Conservation (phyloP, 306 rosid genomes). For the Hippophae gyantsensis region DNA sequence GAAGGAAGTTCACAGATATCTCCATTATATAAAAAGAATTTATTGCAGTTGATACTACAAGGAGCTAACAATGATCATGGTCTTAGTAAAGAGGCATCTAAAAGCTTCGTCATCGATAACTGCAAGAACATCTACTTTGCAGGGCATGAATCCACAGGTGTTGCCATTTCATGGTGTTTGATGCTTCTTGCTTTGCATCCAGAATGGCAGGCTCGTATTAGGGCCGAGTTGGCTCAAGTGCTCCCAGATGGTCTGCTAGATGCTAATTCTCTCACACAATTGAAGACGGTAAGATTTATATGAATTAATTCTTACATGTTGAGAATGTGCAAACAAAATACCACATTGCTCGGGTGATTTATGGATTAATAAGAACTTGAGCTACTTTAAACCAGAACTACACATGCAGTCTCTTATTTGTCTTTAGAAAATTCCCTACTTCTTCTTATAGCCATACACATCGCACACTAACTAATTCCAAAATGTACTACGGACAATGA, state of each 20-base stretch:
- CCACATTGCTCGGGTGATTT: too few relatives aligned
- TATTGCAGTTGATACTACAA: conserved; percentile 60
- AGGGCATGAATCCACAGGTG: conserved; percentile 82
- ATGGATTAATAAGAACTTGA: too few relatives aligned
- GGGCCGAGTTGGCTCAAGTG: conserved; percentile 49
- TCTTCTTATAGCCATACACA: too few relatives aligned
- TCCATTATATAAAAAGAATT: conserved; percentile 42
- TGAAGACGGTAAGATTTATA: conserved; percentile 37
- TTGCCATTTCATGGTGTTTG: conserved; percentile 76
- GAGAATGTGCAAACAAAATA: too few relatives aligned
- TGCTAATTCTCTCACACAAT: conserved; percentile 35
- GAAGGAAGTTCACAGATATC: conserved; percentile 22
- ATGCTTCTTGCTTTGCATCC: conserved; percentile 82
- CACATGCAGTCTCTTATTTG: too few relatives aligned
- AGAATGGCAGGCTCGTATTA: conserved; percentile 62
- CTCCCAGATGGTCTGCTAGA: conserved; percentile 49
- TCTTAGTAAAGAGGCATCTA: conserved; percentile 43
- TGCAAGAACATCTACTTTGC: conserved; percentile 93
- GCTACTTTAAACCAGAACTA: too few relatives aligned
- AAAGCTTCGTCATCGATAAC: conserved; percentile 69
- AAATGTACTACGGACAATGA: too few relatives aligned
- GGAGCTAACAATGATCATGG: conserved; percentile 45
- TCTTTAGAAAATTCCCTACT: too few relatives aligned
- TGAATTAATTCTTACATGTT: too few relatives aligned
- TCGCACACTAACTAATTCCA: too few relatives aligned